Evolutionary conservation across 768 basidiomycete species (phyloP), one percentile per base, ranked within the genome.

Genomic region (Lentinula lateritia): DNA sequence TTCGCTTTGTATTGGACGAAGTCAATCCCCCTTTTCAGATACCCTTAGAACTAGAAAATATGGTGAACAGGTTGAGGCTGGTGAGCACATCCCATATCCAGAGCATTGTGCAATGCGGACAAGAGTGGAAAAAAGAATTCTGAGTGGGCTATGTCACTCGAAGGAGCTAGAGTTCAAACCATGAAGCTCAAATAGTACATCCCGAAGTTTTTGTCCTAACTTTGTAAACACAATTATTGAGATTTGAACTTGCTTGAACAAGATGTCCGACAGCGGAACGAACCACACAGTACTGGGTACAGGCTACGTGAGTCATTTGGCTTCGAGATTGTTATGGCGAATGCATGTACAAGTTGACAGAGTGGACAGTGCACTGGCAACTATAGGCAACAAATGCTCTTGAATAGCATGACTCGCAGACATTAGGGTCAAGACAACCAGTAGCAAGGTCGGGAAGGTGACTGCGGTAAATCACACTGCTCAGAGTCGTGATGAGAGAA

Each of bases 221-320:
- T n/a, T n/a, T n/a, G n/a, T 28, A 28, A 4, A 28, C 28, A 28
- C 28, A 28, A 28, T 46, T 46, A n/a, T 46, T 7, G 20, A 18
- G 13, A 9, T 20, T 13, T n/a, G 10, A 2, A 46, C 20, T n/a
- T 13, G 9, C 15, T 46, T 46, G 3, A 20, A 36, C 38, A 16
- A 13, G 52, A 4, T 54, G 39, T 60, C 36, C 59, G 59, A 60
- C 59, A 60, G 50, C 59, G 59, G 59, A 60, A 60, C 59, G 59
- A 60, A 41, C 59, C 50, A 42, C 59, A 52, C 32, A 16, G 10
- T 20, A 38, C 36, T 28, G 9, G 38, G 48, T 20, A 23, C 13
- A 38, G 38, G 20, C 23, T 41, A 35, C 38, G 50, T 15, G 41
- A n/a, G 59, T 60, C 59, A 60, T 52, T 45, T 39, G 20, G 59